phyloP scores from a whole-genome alignment of 2,329 filamentous ascomycete genomes.

The Raffaelea arxii region DNA sequence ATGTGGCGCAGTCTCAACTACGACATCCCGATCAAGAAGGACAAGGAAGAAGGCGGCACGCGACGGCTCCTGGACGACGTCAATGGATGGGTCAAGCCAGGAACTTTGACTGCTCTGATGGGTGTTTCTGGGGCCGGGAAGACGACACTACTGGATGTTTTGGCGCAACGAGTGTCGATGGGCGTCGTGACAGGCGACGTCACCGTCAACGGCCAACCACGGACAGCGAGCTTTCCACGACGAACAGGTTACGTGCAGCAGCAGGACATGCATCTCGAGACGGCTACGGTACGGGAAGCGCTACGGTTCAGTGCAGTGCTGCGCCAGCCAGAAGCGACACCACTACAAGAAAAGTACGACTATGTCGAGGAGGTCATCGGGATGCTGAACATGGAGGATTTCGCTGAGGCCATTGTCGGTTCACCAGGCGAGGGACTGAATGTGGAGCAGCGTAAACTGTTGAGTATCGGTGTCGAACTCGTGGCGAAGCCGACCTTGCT shows the following conservation, averaged over 20 bases:
- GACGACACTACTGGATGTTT: conserved; percentile 76
- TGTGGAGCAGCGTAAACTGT: conserved; percentile 58
- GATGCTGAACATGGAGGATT: conserved; percentile 80
- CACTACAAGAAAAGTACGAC: conserved; percentile 67
- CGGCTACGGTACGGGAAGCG: conserved; percentile 78
- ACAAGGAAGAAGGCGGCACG: no score
- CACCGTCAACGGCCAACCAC: conserved; percentile 52
- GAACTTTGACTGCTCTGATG: conserved; percentile 83
- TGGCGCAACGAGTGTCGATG: conserved; percentile 79
- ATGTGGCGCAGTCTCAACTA: conserved; percentile 79
- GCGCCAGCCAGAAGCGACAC: conserved; percentile 65
- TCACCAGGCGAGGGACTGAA: conserved; percentile 79
- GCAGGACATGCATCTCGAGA: conserved; percentile 79
- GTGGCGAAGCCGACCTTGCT: conserved; percentile 82
- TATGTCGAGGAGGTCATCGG: conserved; percentile 89
- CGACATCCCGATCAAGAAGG: conserved; percentile 70
- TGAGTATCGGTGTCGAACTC: conserved; percentile 84
- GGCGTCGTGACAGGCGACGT: conserved; percentile 82
- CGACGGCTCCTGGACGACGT: conserved; percentile 78
- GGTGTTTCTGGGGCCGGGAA: conserved; percentile 86
- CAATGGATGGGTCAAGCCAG: conserved; percentile 88
- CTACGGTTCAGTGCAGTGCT: conserved; percentile 58
- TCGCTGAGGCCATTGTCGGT: conserved; percentile 83
- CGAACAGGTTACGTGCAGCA: conserved; percentile 90
- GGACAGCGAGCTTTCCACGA: conserved; percentile 76